These are phyloP conservation scores for Ophiostoma tasmaniense DNA, from an alignment of 2,329 filamentous ascomycete species.

Conservation along the genomic window DNA sequence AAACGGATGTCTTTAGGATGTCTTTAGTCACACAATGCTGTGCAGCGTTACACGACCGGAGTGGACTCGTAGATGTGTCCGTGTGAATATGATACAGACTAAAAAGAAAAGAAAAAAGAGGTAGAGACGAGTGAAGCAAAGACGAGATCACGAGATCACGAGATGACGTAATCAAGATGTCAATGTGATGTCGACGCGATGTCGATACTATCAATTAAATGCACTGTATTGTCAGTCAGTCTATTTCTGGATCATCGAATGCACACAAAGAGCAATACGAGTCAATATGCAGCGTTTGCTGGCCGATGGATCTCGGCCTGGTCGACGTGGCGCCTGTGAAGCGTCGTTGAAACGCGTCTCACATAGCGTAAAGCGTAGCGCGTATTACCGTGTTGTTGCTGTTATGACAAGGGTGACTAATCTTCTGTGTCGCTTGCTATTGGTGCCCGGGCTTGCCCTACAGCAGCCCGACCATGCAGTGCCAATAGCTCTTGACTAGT, in stretches of 20 bases:
- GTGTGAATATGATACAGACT: neutral
- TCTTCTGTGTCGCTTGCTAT: neutral
- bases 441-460: neutral
- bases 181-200: neutral
- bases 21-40: neutral
- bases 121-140: neutral
- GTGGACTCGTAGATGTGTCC: neutral
- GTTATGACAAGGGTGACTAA: neutral
- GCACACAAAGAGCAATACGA: neutral
- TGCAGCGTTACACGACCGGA: neutral
- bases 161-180: neutral
- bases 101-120: neutral
- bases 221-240: neutral
- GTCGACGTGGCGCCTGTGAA: constrained; percentile 4
- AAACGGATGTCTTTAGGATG: neutral
- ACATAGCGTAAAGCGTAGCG: neutral
- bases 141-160: neutral
- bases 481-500: neutral
- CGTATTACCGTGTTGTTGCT: neutral
- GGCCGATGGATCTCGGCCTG: neutral
- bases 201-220: neutral
- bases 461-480: neutral
- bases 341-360: constrained; percentile 13
- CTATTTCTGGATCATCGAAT: neutral
- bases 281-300: neutral